Conservation (phyloP, 192 early-diverging fungal genomes). For the Mortierella claussenii region DNA sequence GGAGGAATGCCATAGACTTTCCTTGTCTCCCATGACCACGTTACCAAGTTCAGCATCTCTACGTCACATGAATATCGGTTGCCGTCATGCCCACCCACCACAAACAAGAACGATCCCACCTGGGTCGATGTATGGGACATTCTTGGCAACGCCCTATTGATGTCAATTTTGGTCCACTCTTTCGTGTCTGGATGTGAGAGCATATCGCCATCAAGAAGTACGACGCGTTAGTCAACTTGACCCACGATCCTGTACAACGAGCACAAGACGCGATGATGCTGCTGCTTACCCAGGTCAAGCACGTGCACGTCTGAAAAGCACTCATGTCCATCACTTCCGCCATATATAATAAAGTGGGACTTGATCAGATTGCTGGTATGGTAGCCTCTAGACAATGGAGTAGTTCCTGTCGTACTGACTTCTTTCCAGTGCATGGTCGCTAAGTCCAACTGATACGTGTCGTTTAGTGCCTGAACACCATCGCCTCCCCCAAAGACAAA, state of each 20-base stretch:
- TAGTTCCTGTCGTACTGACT: slow-evolving; percentile 66
- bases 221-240: no score
- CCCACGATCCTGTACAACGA: no score
- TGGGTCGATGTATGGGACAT: slow-evolving; percentile 87
- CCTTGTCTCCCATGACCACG: slow-evolving; percentile 85
- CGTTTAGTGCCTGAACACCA: slow-evolving; percentile 80
- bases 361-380: slow-evolving; percentile 87
- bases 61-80: slow-evolving; percentile 82
- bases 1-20: slow-evolving; percentile 75
- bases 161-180: slow-evolving; percentile 72
- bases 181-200: slow-evolving; percentile 17
- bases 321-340: slow-evolving; percentile 89
- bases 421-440: slow-evolving; percentile 63
- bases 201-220: no score
- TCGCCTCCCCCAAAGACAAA: slow-evolving; percentile 92
- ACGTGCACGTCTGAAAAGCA: slow-evolving; percentile 79
- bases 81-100: slow-evolving; percentile 91
- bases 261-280: no score
- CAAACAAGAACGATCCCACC: slow-evolving; percentile 89
- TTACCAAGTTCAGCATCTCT: slow-evolving; percentile 85
- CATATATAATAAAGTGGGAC: slow-evolving; percentile 82
- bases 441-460: slow-evolving; percentile 72
- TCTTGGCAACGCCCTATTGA: slow-evolving; percentile 73
- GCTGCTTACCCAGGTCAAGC: slow-evolving; percentile 61
- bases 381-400: slow-evolving; percentile 85